These are phyloP conservation scores for Diaporthe sp. DNA, from an alignment of 2,329 filamentous ascomycete genomes.

Conservation along the genomic window DNA sequence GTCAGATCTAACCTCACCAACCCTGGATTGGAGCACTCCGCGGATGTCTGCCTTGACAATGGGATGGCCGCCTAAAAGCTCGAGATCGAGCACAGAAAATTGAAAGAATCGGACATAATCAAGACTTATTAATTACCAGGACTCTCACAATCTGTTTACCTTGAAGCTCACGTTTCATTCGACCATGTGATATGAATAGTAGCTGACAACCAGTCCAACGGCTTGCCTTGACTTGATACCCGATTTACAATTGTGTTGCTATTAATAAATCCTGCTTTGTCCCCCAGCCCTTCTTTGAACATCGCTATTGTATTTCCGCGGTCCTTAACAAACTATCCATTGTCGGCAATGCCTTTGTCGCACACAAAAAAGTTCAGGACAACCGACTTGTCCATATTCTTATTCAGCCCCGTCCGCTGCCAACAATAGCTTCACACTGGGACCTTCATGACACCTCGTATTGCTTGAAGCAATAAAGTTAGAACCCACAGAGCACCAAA, in stretches of 20 bases:
- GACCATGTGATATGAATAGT: not conserved
- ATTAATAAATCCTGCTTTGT: not conserved
- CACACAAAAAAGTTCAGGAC: not conserved
- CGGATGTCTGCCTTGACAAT: constrained; percentile 9
- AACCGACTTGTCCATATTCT: not conserved
- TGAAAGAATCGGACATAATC: not conserved
- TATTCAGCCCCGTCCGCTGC: not conserved
- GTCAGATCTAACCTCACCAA: not conserved
- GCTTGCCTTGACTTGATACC: not conserved
- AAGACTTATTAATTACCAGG: not conserved
- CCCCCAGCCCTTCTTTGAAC: not conserved
- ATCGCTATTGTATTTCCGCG: not conserved
- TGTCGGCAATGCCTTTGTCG: not conserved
- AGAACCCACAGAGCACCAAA: not conserved
- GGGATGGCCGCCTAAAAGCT: constrained; percentile 7
- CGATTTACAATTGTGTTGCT: not conserved
- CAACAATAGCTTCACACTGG: not conserved
- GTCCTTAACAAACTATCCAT: not conserved
- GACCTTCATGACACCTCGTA: not conserved
- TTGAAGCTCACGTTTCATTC: not conserved
- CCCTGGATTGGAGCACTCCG: not conserved
- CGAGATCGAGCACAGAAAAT: not conserved
- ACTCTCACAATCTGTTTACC: not conserved
- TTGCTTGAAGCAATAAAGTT: not conserved
- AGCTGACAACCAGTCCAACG: not conserved